These are phyloP conservation scores for Phytophthora sp. DNA, from an alignment of 352 stramenopile genomes.

Conservation along the genomic window DNA sequence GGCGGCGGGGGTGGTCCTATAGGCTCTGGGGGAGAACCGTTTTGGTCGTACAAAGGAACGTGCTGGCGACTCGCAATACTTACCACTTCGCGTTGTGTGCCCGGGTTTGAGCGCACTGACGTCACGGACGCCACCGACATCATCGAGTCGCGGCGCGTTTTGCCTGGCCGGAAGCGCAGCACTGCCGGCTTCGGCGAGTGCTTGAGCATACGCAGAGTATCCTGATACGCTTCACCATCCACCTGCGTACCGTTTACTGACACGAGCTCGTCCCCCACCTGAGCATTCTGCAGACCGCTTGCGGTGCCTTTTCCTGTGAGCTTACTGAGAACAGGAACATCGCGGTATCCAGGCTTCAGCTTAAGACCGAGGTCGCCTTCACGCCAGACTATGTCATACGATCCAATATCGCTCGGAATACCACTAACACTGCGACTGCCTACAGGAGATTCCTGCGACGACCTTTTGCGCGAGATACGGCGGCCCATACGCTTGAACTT, in stretches of 20 bases:
- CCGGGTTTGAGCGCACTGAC: constrained; percentile 65
- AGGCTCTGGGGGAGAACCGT: constrained; percentile 26
- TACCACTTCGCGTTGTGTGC: constrained; percentile 49
- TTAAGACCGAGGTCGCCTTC: constrained; percentile 87
- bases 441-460: constrained; percentile 42
- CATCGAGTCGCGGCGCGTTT: constrained; percentile 62
- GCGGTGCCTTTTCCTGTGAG: constrained; percentile 85
- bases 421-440: constrained; percentile 38
- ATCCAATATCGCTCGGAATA: constrained; percentile 57
- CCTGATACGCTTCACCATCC: constrained; percentile 82
- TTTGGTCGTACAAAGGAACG: constrained; percentile 63
- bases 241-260: constrained; percentile 85
- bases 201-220: constrained; percentile 88
- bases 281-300: constrained; percentile 82
- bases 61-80: constrained; percentile 49
- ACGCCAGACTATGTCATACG: constrained; percentile 90
- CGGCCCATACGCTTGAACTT: constrained; percentile 90
- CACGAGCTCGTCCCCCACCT: constrained; percentile 83
- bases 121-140: constrained; percentile 62
- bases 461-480: constrained; percentile 66
- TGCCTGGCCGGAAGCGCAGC: constrained; percentile 74
- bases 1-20: constrained; percentile 2
- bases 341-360: constrained; percentile 77
- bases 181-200: constrained; percentile 86
- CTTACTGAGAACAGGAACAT: constrained; percentile 84